Base-by-base conservation (phyloP, 2,329 filamentous ascomycete genomes). In the Scolecobasidium constrictum region DNA sequence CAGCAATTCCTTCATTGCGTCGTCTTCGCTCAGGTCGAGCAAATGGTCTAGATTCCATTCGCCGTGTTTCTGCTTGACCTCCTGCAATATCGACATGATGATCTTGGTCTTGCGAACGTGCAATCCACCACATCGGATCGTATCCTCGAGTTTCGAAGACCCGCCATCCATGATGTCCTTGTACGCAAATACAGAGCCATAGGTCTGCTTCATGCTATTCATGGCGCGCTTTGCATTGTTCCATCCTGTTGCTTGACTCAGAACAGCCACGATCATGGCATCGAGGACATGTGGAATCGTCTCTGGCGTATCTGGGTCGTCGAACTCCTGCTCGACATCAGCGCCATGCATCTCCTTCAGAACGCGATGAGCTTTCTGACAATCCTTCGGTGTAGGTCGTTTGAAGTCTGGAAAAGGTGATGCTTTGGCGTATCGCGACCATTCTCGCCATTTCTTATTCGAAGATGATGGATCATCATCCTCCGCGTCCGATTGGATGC, bases 121-220 rank as follows among this genome's bases (percentile, higher is more conserved):
- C 3, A 88, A 65, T 0, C 86, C 86, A 6, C 83, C 84, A 6
- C 65, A 62, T 50, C 77, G 78, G 53, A 92, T 86, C 0, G 82
- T 75, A 41, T 80, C 64, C 38, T 73, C 75, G 13, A 92, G 66
- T 4, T 81, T 75, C 31, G 72, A 65, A 3, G 73, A 56, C 1
- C 74, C 59, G 2, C 78, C 75, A 19, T 64, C 58, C 15, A 77
- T 73, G 2, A 88, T 78, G 9, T 75, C 76, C 50, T 86, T 75
- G 81, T 83, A 90, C 55, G 87, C 68, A 23, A 77, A 56, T 3
- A 81, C 61, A 15, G 76, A 66, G 1, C 83, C 82, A 48, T 81
- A 87, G 21, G 63, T 70, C 15, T 72, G 54, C 3, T 81, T 74
- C 0, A 92, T 66, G 20, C 26, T 41, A 22, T 21, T 17, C 1